A percentile compares a stretch with the other conserved stretches of the same genome.
Conservation (phyloP, 2,329 filamentous ascomycete genomes). For the Pestalotiopsis sp. region DNA sequence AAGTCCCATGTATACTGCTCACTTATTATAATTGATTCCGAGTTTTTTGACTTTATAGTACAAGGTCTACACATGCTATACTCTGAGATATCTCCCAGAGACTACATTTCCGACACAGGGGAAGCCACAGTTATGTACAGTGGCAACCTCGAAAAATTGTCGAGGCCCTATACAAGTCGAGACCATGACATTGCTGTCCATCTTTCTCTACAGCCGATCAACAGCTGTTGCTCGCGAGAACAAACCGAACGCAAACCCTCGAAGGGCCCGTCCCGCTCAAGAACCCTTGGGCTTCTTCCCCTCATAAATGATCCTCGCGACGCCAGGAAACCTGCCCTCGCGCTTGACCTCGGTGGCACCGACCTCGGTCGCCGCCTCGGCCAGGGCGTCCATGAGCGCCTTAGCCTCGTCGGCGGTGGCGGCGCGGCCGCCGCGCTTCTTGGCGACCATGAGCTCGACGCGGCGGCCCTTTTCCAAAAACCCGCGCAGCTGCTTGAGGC, state of each 20-base stretch:
- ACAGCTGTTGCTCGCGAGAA: no score
- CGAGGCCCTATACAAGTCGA: no score
- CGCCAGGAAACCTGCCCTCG: conserved; percentile 41
- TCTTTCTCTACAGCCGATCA: no score
- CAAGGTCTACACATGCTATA: no score
- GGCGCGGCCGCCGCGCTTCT: conserved; percentile 64
- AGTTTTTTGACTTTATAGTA: no score
- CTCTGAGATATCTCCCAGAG: no score
- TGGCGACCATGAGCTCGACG: conserved; percentile 74
- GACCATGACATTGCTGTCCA: no score
- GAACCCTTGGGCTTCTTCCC: conserved; percentile 22
- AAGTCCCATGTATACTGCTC: no score
- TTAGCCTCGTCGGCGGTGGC: conserved; percentile 64
- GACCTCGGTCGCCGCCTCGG: conserved; percentile 27
- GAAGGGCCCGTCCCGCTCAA: neutral
- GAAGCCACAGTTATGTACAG: no score
- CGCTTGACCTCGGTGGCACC: conserved; percentile 39
- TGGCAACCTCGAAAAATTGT: no score
- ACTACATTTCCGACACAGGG: no score
- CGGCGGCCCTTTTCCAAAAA: conserved; percentile 76
- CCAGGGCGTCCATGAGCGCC: conserved; percentile 56
- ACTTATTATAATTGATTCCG: no score
- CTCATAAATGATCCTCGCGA: conserved; percentile 40
- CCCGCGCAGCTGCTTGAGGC: conserved; percentile 64
- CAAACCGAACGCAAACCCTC: neutral